A percentile compares a stretch with the other conserved stretches of the same genome.
Conservation (phyloP, 2,329 filamentous ascomycete genomes). For the Furcasterigmium sp. region DNA sequence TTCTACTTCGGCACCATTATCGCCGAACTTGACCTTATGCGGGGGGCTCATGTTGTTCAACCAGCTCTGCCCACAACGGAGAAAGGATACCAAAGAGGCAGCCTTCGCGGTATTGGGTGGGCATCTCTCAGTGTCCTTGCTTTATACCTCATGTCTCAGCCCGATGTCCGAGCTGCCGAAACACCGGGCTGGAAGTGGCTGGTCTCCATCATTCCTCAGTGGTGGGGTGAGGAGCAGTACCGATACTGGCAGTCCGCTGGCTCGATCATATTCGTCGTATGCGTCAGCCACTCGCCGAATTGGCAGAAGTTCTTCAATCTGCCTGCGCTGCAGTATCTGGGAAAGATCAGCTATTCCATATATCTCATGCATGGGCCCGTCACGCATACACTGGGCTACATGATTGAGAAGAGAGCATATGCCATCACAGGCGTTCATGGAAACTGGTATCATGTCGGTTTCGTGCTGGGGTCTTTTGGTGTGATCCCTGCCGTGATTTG, state of each 20-base stretch:
- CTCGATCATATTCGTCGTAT: conserved; percentile 45
- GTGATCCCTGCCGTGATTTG: conserved; percentile 47
- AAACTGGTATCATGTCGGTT: conserved; percentile 38
- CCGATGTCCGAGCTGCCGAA: conserved; percentile 30
- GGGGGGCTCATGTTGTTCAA: conserved; percentile 34
- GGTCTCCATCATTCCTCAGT: conserved; percentile 39
- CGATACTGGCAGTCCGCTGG: conserved; percentile 54
- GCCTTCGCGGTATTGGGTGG: conserved; percentile 21
- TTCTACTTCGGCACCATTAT: conserved; percentile 43
- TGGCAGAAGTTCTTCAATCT: conserved; percentile 48
- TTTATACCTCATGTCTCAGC: conserved; percentile 48
- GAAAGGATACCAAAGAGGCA: conserved; percentile 7
- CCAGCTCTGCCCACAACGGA: conserved; percentile 18
- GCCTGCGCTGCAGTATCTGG: conserved; percentile 48
- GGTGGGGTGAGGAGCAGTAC: conserved; percentile 42
- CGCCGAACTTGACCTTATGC: conserved; percentile 48
- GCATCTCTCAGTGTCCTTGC: conserved; percentile 36
- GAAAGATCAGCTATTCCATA: conserved; percentile 54
- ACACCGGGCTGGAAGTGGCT: conserved; percentile 50
- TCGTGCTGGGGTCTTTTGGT: conserved; percentile 39
- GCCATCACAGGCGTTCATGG: conserved; percentile 40
- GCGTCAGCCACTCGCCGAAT: conserved; percentile 37
- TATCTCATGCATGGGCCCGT: conserved; percentile 58
- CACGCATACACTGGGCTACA: conserved; percentile 47
- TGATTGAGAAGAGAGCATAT: conserved; percentile 43